Evolutionary conservation across 148 eudicot genomes (phyloP), one percentile per base, ranked within the genome.

Genomic region (Fagopyrum tataricum): DNA sequence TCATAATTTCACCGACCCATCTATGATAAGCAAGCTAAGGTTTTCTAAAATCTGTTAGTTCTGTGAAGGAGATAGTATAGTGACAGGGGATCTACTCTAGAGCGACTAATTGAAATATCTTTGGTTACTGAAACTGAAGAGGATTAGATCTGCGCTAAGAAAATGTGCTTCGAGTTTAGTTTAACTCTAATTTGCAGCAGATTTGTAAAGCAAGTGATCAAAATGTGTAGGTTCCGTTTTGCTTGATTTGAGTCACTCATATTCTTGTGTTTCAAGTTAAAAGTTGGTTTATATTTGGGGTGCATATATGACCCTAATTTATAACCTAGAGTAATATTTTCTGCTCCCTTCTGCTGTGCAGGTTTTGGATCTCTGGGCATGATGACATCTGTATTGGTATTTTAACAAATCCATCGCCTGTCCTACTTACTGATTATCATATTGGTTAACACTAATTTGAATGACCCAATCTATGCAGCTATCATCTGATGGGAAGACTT

Each of bases 321-420:
- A 64, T 37, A 39, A 61, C 6, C 20, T 15, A 64, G 21, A 20
- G 21, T 55, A 4, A 55, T 46, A 8, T 46, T 46, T 46, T 46
- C 64, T n/a, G 8, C 17, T 23, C 6, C 72, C 17, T 31, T 64
- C 42, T 73, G 23, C 26, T 76, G n/a, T 83, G 80, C 82, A 89
- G 93, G 93, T 51, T 89, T 87, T 69, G 93, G 93, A 76, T 89
- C 93, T 44, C 79, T 89, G 72, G 93, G 93, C 37, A 80, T 89
- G 61, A 89, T 89, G 93, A 76, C 82, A 72, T 89, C 93, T 76
- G 89, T 89, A 41, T 79, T 89, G 90, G 93, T 89, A 37, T 72
- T 84, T 82, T 31, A 41, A 40, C 72, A 52, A 46, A 64, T 13
- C 51, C 55, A 37, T 48, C n/a, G 44, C 44, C 43, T 43, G 43